A percentile compares a stretch with the other conserved stretches of the same genome.
Conservation (phyloP, 192 early-diverging fungal genomes). For the Podila epicladia region DNA sequence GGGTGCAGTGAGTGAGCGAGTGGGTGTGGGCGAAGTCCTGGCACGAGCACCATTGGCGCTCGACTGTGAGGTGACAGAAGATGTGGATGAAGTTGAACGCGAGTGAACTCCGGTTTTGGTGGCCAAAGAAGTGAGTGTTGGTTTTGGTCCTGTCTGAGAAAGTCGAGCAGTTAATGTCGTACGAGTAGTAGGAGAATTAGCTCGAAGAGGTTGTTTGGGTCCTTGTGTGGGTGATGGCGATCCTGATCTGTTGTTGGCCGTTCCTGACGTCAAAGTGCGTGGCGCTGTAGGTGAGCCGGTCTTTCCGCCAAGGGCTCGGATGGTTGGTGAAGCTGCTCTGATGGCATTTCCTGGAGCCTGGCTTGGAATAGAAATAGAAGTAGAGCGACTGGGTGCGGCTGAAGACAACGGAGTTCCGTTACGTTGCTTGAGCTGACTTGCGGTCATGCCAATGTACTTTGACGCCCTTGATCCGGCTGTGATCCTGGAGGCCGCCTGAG, state of each 20-base stretch:
- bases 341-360: slow-evolving; percentile 7
- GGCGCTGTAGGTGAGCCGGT: slow-evolving; percentile 30
- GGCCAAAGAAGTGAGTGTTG: slow-evolving; percentile 9
- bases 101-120: slow-evolving; percentile 17
- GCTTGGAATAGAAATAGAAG: not conserved
- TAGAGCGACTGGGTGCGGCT: not conserved
- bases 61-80: slow-evolving; percentile 44
- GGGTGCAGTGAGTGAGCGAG: slow-evolving; percentile 23
- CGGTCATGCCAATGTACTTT: slow-evolving; percentile 66
- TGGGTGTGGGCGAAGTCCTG: slow-evolving; percentile 31
- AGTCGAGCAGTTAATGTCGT: slow-evolving; percentile 7
- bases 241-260: slow-evolving; percentile 23
- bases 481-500: slow-evolving; percentile 56
- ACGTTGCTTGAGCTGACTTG: slow-evolving; percentile 60
- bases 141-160: slow-evolving; percentile 21
- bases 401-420: slow-evolving; percentile 15
- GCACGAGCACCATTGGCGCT: slow-evolving; percentile 23
- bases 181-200: slow-evolving; percentile 25
- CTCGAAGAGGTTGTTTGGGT: slow-evolving; percentile 17
- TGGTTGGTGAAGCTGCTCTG: slow-evolving; percentile 30
- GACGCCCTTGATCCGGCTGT: slow-evolving; percentile 66
- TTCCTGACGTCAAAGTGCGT: slow-evolving; percentile 12
- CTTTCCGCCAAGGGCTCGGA: slow-evolving; percentile 13
- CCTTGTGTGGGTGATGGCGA: slow-evolving; percentile 36
- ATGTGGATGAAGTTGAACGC: slow-evolving; percentile 33